phyloP scores from a whole-genome alignment of 1,139 yeast species.

The Lipomyces yarrowii region DNA sequence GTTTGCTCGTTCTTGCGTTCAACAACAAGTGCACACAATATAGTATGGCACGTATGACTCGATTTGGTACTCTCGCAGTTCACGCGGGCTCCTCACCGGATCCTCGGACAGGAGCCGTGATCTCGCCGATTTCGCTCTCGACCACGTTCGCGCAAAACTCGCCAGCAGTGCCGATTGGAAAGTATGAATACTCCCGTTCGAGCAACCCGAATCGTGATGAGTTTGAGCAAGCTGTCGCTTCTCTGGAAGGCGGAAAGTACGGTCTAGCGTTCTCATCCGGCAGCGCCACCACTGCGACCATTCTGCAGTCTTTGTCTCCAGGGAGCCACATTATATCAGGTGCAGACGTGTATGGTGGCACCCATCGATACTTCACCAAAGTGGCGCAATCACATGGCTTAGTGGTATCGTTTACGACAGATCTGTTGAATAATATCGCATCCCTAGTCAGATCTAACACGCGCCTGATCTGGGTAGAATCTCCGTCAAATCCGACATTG shows the following conservation, averaged over 20 bases:
- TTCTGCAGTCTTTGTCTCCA: constrained; percentile 71
- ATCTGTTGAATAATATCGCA: constrained; percentile 63
- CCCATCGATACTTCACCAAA: constrained; percentile 87
- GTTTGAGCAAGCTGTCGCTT: constrained; percentile 79
- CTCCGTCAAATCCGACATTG: constrained; percentile 88
- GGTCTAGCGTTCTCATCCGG: constrained; percentile 86
- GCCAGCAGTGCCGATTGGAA: constrained; percentile 78
- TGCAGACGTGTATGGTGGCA: constrained; percentile 92
- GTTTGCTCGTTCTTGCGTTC: not conserved
- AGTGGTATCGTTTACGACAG: constrained; percentile 65
- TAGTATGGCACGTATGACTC: not conserved
- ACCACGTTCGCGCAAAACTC: constrained; percentile 83
- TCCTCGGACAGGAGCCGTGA: constrained; percentile 80
- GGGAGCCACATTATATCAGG: constrained; percentile 77
- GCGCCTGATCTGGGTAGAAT: constrained; percentile 80
- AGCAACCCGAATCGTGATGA: constrained; percentile 87
- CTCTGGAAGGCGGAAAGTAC: constrained; percentile 73
- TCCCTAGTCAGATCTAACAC: constrained; percentile 51
- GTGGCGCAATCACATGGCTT: constrained; percentile 84
- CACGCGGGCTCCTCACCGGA: constrained; percentile 83
- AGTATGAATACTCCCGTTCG: constrained; percentile 83
- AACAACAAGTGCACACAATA: not conserved
- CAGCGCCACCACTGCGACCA: constrained; percentile 80
- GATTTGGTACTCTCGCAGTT: constrained; percentile 53
- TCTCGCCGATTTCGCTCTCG: constrained; percentile 79